phyloP scores from a whole-genome alignment of 371 early-diverging fungal genomes.

The Zopfochytrium polystomum region DNA sequence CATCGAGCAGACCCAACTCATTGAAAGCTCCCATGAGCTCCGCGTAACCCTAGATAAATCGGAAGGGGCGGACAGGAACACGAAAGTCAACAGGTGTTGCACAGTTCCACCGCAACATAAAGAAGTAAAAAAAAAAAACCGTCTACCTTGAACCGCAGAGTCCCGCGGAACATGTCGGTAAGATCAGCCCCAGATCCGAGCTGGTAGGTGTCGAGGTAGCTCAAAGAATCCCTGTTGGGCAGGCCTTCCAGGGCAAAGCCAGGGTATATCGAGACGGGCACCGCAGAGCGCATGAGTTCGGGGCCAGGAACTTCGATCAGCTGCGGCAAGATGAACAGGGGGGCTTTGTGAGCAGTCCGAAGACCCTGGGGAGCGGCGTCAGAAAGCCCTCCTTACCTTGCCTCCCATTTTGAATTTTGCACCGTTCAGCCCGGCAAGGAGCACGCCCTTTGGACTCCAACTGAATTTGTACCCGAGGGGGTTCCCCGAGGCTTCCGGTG shows the following conservation, averaged over 20 bases:
- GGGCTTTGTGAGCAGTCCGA: too few species aligned
- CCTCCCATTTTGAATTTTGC: slow-evolving; percentile 87
- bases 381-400: slow-evolving; percentile 66
- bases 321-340: too few species aligned
- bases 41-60: slow-evolving; percentile 41
- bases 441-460: slow-evolving; percentile 92
- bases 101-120: too few species aligned
- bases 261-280: slow-evolving; percentile 40
- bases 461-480: slow-evolving; percentile 99
- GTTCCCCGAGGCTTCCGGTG: slow-evolving; percentile 94
- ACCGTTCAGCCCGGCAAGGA: slow-evolving; percentile 89
- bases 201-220: slow-evolving; percentile 76
- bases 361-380: too few species aligned
- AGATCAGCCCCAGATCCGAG: slow-evolving; percentile 35
- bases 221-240: slow-evolving; percentile 84
- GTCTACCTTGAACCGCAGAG: slow-evolving; percentile 48
- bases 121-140: background rate
- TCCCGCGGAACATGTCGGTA: slow-evolving; percentile 73
- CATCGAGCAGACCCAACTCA: slow-evolving; percentile 45
- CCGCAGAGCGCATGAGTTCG: slow-evolving; percentile 37
- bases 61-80: too few species aligned
- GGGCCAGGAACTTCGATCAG: slow-evolving; percentile 38
- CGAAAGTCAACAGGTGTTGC: too few species aligned
- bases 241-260: slow-evolving; percentile 78
- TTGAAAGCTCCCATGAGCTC: slow-evolving; percentile 48